Percentiles rank a stretch among this genome's conserved stretches.
Conservation (phyloP, 1,284 basidiomycete genomes). For the Anthracocystis walkeri region DNA sequence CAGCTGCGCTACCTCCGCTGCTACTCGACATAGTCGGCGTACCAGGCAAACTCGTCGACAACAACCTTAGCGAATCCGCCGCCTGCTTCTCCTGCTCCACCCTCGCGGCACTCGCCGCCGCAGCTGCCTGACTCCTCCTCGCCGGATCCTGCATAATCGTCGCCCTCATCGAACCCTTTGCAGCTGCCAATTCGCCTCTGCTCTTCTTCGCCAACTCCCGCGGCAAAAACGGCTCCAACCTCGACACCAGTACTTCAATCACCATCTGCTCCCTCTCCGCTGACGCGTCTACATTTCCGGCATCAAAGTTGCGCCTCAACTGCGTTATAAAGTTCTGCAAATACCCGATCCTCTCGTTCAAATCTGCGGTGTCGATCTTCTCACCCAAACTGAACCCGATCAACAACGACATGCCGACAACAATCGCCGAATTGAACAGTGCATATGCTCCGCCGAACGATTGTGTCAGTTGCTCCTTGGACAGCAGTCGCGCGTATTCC, state of each 20-base stretch:
- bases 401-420: conserved; percentile 48
- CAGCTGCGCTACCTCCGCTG: background rate
- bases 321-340: conserved; percentile 51
- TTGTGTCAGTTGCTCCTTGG: conserved; percentile 46
- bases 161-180: conserved; percentile 45
- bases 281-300: conserved; percentile 50
- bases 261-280: conserved; percentile 51
- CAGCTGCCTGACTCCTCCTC: conserved; percentile 17
- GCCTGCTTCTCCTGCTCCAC: conserved; percentile 50
- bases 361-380: conserved; percentile 33
- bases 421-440: conserved; percentile 53
- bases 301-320: conserved; percentile 44
- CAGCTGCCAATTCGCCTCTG: conserved; percentile 41
- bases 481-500: conserved; percentile 32
- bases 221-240: conserved; percentile 46
- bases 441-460: conserved; percentile 52
- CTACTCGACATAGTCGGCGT: conserved; percentile 39
- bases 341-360: conserved; percentile 46
- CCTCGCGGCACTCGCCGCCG: conserved; percentile 14
- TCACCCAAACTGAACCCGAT: conserved; percentile 48
- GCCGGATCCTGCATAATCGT: conserved; percentile 43
- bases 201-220: conserved; percentile 33
- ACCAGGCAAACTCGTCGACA: conserved; percentile 37
- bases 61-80: conserved; percentile 38
- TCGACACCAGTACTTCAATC: conserved; percentile 48